Evolutionary conservation across 2,329 filamentous ascomycete species (phyloP), one percentile per base, ranked within the genome.

Genomic region (Colletotrichum liriopes): DNA sequence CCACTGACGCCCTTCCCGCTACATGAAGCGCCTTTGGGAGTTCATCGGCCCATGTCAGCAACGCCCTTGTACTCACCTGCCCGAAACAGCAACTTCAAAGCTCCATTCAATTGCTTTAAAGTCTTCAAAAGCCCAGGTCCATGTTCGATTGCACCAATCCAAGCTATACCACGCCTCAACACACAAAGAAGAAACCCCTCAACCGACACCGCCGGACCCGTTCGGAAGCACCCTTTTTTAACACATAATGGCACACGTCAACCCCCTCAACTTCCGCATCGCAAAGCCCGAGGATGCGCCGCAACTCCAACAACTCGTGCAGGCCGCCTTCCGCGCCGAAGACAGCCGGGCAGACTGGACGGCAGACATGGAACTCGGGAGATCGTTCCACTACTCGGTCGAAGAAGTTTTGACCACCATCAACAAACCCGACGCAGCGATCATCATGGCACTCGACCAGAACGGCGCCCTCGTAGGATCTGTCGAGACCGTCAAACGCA

Each of bases 271-370:
- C 11, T 85, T 84, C 67, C 83, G 82, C 65, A 58, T 77, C 43
- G 84, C 84, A 59, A 82, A 77, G 9, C 51, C 67, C 8, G 76
- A 81, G 2, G 83, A 86, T 67, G 84, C 81, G 0, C 61, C 73
- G 0, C 77, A 73, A 8, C 65, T 86, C 35, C 82, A 82, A 37
- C 69, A 78, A 20, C 77, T 86, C 1, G 79, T 84, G 1, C 77
- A 85, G 62, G 74, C 79, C 16, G 82, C 84, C 0, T 86, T 86
- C 58, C 82, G 82, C 43, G 77, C 82, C 55, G 77, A 80, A 3
- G 84, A 85, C 52, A 80, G 72, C 70, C 76, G 83, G 60, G 68
- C 78, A 65, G 72, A 76, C 68, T 83, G 81, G 81, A 80, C 81
- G 0, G 83, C 78, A 5, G 76, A 82, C 65, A 75, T 79, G 43